Evolutionary conservation across 2,329 filamentous ascomycete species (phyloP).

Genomic region (Fusarium gaditjirri): DNA sequence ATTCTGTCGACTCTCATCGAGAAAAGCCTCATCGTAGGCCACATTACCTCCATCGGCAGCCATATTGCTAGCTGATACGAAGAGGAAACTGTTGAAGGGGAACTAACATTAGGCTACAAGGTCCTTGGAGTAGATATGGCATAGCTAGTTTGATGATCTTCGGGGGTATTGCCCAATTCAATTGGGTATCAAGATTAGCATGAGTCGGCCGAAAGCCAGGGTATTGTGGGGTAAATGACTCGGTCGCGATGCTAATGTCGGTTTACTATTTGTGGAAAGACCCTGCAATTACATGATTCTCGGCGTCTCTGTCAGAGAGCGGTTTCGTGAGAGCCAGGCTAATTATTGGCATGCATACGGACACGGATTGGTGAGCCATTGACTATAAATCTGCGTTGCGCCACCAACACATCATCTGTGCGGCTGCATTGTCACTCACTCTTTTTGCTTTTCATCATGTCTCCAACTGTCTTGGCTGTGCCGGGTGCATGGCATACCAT

Average conservation of each 20-base stretch:
- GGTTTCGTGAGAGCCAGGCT: too few relatives aligned
- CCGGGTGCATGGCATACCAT: constrained; percentile 37
- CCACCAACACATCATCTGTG: neutral
- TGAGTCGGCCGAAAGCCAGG: neutral
- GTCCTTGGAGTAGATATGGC: neutral
- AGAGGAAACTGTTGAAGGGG: accelerated
- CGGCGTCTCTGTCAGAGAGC: neutral
- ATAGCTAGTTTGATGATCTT: neutral
- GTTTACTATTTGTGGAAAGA: neutral
- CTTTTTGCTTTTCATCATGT: neutral
- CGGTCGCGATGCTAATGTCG: neutral
- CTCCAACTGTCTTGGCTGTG: constrained; percentile 28
- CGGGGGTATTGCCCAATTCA: too few relatives aligned
- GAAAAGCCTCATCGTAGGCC: neutral
- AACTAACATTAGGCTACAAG: accelerated
- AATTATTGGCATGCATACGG: too few relatives aligned
- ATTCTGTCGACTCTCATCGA: neutral
- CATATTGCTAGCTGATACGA: neutral
- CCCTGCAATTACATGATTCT: neutral
- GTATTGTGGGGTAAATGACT: neutral
- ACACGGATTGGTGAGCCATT: neutral
- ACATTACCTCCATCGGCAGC: neutral
- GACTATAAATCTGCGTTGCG: neutral
- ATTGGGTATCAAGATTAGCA: neutral
- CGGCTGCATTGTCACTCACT: neutral